A percentile compares a stretch with the other conserved stretches of the same genome.
Conservation (phyloP, 495 filamentous ascomycete genomes). For the Penicillium pulvis region DNA sequence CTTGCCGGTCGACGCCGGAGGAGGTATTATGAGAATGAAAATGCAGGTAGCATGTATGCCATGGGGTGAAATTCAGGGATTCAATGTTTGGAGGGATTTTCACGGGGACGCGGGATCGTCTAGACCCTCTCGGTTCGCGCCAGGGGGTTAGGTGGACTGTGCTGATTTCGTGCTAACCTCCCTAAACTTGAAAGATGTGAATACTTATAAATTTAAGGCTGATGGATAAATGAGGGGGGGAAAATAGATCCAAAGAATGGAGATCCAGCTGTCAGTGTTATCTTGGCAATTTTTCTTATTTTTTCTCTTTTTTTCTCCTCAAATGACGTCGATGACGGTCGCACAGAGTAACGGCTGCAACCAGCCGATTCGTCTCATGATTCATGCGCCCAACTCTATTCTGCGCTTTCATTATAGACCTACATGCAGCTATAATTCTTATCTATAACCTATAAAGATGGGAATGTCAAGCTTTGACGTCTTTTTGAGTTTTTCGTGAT, state of each 20-base stretch:
- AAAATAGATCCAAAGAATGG: conserved; percentile 4
- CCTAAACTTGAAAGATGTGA: not conserved
- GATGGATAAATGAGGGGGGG: not conserved
- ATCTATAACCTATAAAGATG: not conserved
- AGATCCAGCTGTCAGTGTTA: conserved; percentile 4
- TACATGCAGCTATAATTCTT: not conserved
- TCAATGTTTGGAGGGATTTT: conserved; percentile 3
- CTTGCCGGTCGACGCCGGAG: conserved; percentile 1
- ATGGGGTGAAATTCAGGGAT: conserved; percentile 13
- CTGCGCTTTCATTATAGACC: not conserved
- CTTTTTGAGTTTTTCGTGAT: conserved; percentile 9
- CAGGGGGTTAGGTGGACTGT: conserved; percentile 2
- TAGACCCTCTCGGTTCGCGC: conserved; percentile 2
- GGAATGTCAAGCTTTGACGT: not conserved
- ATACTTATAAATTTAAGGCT: not conserved
- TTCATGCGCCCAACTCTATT: not conserved
- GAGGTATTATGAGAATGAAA: not conserved
- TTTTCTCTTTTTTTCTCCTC: conserved; percentile 12
- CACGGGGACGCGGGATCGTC: conserved; percentile 1
- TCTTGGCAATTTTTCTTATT: conserved; percentile 12
- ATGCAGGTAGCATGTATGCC: conserved; percentile 17
- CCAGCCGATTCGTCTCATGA: not conserved
- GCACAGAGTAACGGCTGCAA: conserved; percentile 12
- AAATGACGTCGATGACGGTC: conserved; percentile 26
- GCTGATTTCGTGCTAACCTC: not conserved